These are phyloP conservation scores for Botrytis porri DNA, from an alignment of 2,329 filamentous ascomycete genomes.

Conservation along the genomic window DNA sequence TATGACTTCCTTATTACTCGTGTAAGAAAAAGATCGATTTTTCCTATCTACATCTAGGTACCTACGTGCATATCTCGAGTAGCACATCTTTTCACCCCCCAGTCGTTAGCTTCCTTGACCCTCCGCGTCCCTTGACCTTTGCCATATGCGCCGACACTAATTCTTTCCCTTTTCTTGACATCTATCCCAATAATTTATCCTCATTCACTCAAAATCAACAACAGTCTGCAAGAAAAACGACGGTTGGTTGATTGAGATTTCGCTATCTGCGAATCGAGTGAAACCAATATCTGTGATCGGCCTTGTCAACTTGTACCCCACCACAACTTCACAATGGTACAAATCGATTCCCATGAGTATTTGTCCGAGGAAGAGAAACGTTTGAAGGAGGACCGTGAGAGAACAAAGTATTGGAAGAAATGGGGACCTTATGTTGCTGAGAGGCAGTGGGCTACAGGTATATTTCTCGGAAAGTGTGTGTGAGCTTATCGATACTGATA, in stretches of 20 bases:
- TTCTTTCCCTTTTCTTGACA: not conserved
- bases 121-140: not conserved
- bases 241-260: not conserved
- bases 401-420: constrained; percentile 94
- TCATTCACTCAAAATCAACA: not conserved
- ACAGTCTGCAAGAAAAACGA: not conserved
- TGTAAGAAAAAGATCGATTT: not conserved
- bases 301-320: constrained; percentile 11
- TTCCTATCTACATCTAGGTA: not conserved
- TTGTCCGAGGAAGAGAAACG: constrained; percentile 88
- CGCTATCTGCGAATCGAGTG: not conserved
- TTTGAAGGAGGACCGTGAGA: constrained; percentile 78
- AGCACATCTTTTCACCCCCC: not conserved
- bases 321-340: constrained; percentile 64
- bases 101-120: not conserved
- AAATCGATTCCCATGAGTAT: constrained; percentile 84
- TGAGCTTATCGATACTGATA: constrained; percentile 20
- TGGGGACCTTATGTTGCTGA: constrained; percentile 95
- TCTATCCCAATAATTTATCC: not conserved
- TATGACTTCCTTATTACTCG: not conserved
- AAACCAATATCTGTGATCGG: constrained; percentile 2
- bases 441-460: constrained; percentile 92
- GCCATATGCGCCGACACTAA: constrained; percentile 2
- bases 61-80: no score
- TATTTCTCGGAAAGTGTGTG: not conserved